phyloP scores from a whole-genome alignment of 2,329 filamentous ascomycete genomes.

The Ophiostoma ulmi region DNA sequence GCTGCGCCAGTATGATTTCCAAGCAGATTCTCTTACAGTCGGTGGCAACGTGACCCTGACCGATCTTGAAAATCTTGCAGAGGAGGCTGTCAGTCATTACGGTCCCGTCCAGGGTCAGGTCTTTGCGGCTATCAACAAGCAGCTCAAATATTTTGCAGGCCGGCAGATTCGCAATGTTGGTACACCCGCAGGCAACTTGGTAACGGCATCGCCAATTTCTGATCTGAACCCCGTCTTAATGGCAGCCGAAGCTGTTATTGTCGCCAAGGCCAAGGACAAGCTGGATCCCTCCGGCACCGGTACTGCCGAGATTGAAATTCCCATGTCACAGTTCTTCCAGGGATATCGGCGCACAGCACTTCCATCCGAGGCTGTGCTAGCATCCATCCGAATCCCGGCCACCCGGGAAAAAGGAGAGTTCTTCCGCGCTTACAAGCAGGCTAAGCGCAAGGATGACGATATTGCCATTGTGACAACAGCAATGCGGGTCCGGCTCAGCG shows the following conservation, averaged over 20 bases:
- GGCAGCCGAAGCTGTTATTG: slow-evolving; percentile 72
- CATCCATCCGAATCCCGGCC: slow-evolving; percentile 77
- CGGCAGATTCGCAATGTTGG: slow-evolving; percentile 97
- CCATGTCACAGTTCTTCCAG: slow-evolving; percentile 87
- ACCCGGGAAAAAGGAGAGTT: slow-evolving; percentile 72
- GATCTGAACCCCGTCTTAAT: slow-evolving; percentile 94
- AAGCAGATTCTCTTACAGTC: slow-evolving; percentile 79
- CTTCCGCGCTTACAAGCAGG: slow-evolving; percentile 88
- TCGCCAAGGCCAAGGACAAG: slow-evolving; percentile 68
- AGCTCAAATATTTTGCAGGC: slow-evolving; percentile 90
- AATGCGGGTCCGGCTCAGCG: slow-evolving; percentile 64
- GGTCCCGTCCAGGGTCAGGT: slow-evolving; percentile 67
- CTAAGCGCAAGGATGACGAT: slow-evolving; percentile 95
- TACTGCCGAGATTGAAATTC: slow-evolving; percentile 65
- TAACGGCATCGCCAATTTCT: slow-evolving; percentile 91
- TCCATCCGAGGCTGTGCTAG: slow-evolving; percentile 74
- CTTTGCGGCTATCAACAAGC: slow-evolving; percentile 87
- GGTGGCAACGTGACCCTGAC: slow-evolving; percentile 91
- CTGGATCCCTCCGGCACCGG: background rate
- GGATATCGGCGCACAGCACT: slow-evolving; percentile 84
- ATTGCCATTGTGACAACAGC: slow-evolving; percentile 95
- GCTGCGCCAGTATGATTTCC: slow-evolving; percentile 72
- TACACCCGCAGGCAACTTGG: slow-evolving; percentile 88
- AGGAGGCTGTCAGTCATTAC: slow-evolving; percentile 73
- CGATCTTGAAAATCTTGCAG: slow-evolving; percentile 80